A percentile compares a stretch with the other conserved stretches of the same genome.
These are phyloP conservation scores for Trichophyton equinum DNA, from an alignment of 2,329 filamentous ascomycete genomes.

Conservation along the genomic window DNA sequence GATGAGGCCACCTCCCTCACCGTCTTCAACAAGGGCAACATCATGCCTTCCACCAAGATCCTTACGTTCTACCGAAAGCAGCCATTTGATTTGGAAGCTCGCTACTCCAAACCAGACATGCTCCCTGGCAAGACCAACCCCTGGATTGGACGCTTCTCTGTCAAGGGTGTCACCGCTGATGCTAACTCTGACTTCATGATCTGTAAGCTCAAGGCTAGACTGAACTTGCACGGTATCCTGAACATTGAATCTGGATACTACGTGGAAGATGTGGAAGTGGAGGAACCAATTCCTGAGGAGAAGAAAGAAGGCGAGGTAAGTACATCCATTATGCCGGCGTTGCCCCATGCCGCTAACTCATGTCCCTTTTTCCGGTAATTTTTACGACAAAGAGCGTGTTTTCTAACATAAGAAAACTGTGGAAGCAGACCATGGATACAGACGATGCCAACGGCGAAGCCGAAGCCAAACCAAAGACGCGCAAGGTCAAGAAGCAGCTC, in stretches of 20 bases:
- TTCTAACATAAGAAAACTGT: conserved; percentile 18
- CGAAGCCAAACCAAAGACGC: conserved; percentile 65
- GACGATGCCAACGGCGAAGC: conserved; percentile 51
- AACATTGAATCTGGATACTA: conserved; percentile 97
- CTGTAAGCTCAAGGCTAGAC: conserved; percentile 95
- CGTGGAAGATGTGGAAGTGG: conserved; percentile 93
- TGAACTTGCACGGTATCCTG: conserved; percentile 91
- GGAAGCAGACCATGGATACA: conserved; percentile 66
- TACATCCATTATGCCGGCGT: conserved; percentile 11
- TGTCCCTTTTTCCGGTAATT: conserved; percentile 6
- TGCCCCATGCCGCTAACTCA: conserved; percentile 7
- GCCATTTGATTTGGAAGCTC: conserved; percentile 88
- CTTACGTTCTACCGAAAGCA: conserved; percentile 99
- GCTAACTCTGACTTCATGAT: conserved; percentile 97
- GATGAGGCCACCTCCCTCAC: conserved; percentile 96
- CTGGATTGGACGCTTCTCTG: conserved; percentile 94
- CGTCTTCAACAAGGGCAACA: conserved; percentile 94
- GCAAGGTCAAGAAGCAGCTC: conserved; percentile 99
- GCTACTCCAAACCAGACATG: conserved; percentile 73
- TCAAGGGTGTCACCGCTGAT: conserved; percentile 93
- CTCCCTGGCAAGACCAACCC: conserved; percentile 83
- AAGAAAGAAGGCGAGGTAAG: conserved; percentile 49
- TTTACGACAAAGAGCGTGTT: conserved; percentile 13
- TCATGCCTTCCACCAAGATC: conserved; percentile 97
- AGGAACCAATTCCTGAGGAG: conserved; percentile 77